Evolutionary conservation across 2,329 filamentous ascomycete species (phyloP).

Genomic region (Alternaria postmessia): DNA sequence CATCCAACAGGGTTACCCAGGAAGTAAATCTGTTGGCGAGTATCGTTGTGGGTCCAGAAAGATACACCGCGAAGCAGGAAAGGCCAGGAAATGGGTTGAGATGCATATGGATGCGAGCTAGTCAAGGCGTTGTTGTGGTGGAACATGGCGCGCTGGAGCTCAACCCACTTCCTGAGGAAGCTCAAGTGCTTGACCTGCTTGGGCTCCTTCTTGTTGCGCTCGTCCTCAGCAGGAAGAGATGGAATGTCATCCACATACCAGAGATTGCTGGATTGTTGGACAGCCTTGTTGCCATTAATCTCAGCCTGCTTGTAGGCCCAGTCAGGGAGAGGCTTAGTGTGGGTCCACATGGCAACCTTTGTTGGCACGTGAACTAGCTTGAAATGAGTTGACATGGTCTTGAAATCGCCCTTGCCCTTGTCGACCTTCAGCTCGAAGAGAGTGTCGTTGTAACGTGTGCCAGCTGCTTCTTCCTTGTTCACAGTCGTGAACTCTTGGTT

Average conservation of each 20-base stretch:
- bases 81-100: slow-evolving; percentile 95
- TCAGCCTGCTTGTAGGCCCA: slow-evolving; percentile 98
- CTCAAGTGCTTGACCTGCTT: slow-evolving; percentile 83
- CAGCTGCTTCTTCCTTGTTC: slow-evolving; percentile 73
- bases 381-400: slow-evolving; percentile 90
- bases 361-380: slow-evolving; percentile 94
- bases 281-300: slow-evolving; percentile 99
- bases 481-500: slow-evolving; percentile 98
- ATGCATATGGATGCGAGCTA: slow-evolving; percentile 94
- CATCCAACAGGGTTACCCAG: slow-evolving; percentile 95
- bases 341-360: slow-evolving; percentile 99
- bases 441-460: slow-evolving; percentile 82
- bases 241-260: slow-evolving; percentile 94
- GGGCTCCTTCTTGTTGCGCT: slow-evolving; percentile 77
- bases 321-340: slow-evolving; percentile 91
- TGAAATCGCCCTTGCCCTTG: slow-evolving; percentile 83
- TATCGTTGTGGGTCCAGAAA: slow-evolving; percentile 98
- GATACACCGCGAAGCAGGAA: slow-evolving; percentile 96
- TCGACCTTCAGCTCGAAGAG: slow-evolving; percentile 93
- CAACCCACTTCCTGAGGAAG: slow-evolving; percentile 93
- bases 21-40: slow-evolving; percentile 97
- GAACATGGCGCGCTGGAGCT: slow-evolving; percentile 98
- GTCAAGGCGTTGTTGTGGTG: slow-evolving; percentile 99
- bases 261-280: slow-evolving; percentile 86
- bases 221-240: slow-evolving; percentile 75